phyloP scores from a whole-genome alignment of 129 eudicot genomes.

The Cynara cardunculus region DNA sequence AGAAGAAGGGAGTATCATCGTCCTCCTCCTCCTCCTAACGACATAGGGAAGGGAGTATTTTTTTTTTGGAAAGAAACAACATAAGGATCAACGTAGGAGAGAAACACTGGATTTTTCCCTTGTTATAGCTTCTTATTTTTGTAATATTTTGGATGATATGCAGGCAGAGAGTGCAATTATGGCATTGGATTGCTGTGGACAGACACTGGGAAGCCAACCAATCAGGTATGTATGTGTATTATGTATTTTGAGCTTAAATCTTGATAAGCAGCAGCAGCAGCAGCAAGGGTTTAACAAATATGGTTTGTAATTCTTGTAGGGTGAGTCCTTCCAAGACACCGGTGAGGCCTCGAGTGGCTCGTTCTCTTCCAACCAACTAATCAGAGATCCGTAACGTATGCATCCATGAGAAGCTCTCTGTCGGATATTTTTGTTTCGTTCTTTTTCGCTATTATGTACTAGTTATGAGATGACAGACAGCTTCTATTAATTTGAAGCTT shows the following conservation, averaged over 20 bases:
- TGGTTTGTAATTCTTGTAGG: slow-evolving; percentile 34
- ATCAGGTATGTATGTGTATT: slow-evolving; percentile 46
- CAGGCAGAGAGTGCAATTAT: slow-evolving; percentile 94
- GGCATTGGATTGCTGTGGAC: slow-evolving; percentile 92
- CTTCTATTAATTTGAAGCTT: slow-evolving; percentile 31
- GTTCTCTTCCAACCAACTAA: slow-evolving; percentile 46
- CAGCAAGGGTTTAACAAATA: background rate
- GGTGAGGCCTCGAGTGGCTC: slow-evolving; percentile 77
- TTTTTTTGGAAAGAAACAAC: too few species aligned
- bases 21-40: too few species aligned
- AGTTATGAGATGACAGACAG: slow-evolving; percentile 18
- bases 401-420: slow-evolving; percentile 21
- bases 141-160: slow-evolving; percentile 5
- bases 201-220: slow-evolving; percentile 76
- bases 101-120: background rate
- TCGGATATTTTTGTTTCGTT: background rate
- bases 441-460: slow-evolving; percentile 16
- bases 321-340: slow-evolving; percentile 99
- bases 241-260: background rate
- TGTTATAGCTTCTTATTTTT: background rate
- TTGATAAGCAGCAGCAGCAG: background rate
- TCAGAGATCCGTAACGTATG: slow-evolving; percentile 20
- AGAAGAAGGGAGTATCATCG: too few species aligned
- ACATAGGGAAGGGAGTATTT: too few species aligned
- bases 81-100: too few species aligned